Conservation (phyloP, 1,284 basidiomycete genomes). For the Trichosporon ovoides region DNA sequence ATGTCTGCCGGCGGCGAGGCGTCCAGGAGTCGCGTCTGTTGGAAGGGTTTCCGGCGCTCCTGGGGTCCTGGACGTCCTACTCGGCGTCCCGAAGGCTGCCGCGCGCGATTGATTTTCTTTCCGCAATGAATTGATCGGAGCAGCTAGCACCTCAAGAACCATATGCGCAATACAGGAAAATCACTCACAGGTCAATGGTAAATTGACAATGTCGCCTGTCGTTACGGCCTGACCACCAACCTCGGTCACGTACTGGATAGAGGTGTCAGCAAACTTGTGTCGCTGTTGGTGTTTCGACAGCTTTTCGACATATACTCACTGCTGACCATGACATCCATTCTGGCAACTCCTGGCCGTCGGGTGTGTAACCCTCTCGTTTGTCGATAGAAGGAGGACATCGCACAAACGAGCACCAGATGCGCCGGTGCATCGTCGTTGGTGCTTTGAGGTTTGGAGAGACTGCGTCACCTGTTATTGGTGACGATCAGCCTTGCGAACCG, state of each 20-base stretch:
- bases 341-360: constrained; percentile 27
- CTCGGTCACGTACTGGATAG: constrained; percentile 21
- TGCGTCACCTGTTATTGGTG: not conserved
- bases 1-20: not conserved
- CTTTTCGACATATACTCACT: constrained; percentile 10
- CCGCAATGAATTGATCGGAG: not conserved
- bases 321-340: constrained; percentile 27
- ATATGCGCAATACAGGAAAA: not conserved
- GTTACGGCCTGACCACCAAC: constrained; percentile 19
- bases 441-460: not conserved
- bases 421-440: constrained; percentile 4
- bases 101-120: constrained; percentile 14
- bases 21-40: not conserved
- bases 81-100: not conserved
- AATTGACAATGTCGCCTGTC: constrained; percentile 24
- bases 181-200: constrained; percentile 32
- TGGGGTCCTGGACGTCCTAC: not conserved
- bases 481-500: too few relatives aligned
- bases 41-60: constrained; percentile 9
- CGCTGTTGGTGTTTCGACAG: not conserved
- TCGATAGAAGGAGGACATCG: constrained; percentile 10
- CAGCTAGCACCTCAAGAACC: too few relatives aligned
- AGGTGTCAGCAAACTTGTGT: not conserved
- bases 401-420: constrained; percentile 17
- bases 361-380: constrained; percentile 13